phyloP scores from a whole-genome alignment of 768 basidiomycete species.

The Suillus discolor region DNA sequence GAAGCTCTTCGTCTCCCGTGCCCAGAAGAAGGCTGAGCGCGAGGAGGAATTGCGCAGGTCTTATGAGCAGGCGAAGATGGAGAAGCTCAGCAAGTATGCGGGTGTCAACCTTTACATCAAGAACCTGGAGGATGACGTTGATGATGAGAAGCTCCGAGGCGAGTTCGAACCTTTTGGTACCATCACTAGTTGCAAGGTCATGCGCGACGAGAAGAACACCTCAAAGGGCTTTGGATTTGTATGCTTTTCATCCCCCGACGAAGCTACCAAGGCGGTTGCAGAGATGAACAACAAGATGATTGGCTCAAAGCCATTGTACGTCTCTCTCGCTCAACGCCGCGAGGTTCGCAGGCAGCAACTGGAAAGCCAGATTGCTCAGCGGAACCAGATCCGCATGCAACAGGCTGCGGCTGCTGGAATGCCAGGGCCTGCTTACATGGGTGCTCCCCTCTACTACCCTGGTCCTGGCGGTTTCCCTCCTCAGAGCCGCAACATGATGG shows the following conservation, averaged over 20 bases:
- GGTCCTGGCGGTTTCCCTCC: slow-evolving; percentile 79
- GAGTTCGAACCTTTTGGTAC: slow-evolving; percentile 98
- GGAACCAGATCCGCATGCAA: slow-evolving; percentile 95
- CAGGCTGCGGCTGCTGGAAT: slow-evolving; percentile 88
- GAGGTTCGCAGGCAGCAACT: slow-evolving; percentile 98
- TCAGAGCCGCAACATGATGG: slow-evolving; percentile 64
- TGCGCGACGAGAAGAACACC: slow-evolving; percentile 93
- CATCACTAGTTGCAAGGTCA: slow-evolving; percentile 98
- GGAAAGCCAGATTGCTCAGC: slow-evolving; percentile 98
- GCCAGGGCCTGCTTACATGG: slow-evolving; percentile 55
- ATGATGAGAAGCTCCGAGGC: slow-evolving; percentile 94
- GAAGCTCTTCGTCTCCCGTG: slow-evolving; percentile 94
- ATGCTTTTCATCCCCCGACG: slow-evolving; percentile 97
- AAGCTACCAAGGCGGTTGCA: slow-evolving; percentile 98
- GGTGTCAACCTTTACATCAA: slow-evolving; percentile 99
- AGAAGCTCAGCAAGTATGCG: slow-evolving; percentile 97
- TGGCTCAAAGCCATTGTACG: slow-evolving; percentile 96
- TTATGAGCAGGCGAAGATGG: slow-evolving; percentile 95
- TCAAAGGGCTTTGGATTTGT: slow-evolving; percentile 99
- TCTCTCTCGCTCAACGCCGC: slow-evolving; percentile 96
- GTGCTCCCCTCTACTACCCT: slow-evolving; percentile 68
- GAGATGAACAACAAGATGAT: slow-evolving; percentile 99
- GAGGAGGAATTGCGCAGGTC: slow-evolving; percentile 94
- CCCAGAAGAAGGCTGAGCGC: slow-evolving; percentile 98
- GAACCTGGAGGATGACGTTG: slow-evolving; percentile 97